Evolutionary conservation across 805 yeast species (phyloP), one percentile per base, ranked within the genome.

Genomic region (Saccharomycopsis fodiens): DNA sequence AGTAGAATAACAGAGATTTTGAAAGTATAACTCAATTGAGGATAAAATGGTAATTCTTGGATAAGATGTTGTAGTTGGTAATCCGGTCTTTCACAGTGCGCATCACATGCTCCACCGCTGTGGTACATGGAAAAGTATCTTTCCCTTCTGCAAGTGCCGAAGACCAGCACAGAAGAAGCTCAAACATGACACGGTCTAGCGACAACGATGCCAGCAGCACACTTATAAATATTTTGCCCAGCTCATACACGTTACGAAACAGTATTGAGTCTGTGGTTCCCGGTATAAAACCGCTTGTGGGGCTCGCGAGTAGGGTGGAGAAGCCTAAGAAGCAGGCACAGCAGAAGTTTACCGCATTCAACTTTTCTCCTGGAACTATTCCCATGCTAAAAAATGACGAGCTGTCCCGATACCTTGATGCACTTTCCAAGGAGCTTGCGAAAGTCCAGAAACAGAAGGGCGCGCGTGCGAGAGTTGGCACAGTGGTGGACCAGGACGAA

Each of bases 181-280:
- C n/a, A n/a, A n/a, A n/a, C n/a, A n/a, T n/a, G n/a, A n/a, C n/a
- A n/a, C n/a, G n/a, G n/a, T n/a, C n/a, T n/a, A n/a, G n/a, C n/a
- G n/a, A n/a, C n/a, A n/a, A n/a, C n/a, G n/a, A n/a, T n/a, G n/a
- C n/a, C n/a, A n/a, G n/a, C n/a, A n/a, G n/a, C n/a, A 12, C 13
- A 32, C 12, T 32, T 10, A 32, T 42, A 13, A 47, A 38, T 39
- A 20, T 47, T 2, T 16, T 36, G 10, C 40, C 44, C 8, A 35
- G 23, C n/a, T 42, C 34, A 4, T 47, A 32, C 23, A 35, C 43
- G 10, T 41, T 34, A n/a, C n/a, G 39, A 15, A 37, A 42, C 39
- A 35, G 40, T 34, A 38, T 47, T 10, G 29, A 38, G 19, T 47
- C 50, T 3, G 39, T 42, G 23, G 44, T 37, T n/a, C 50, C 50